Conservation (phyloP, 176 grass and related monocot genomes). For the Aegilops umbellulata region DNA sequence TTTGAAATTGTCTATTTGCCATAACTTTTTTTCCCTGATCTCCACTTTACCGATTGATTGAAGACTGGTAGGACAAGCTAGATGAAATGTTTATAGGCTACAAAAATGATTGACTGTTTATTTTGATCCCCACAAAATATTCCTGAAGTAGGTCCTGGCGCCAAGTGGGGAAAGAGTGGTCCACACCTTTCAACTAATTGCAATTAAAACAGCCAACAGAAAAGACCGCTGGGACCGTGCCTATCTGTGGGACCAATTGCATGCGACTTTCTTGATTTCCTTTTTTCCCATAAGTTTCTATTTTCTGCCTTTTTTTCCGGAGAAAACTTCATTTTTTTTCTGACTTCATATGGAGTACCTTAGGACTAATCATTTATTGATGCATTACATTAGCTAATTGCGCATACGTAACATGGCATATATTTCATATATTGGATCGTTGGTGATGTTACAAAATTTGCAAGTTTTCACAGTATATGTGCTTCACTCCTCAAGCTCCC, state of each 20-base stretch:
- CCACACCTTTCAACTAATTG: constrained; percentile 80
- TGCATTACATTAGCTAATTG: too few relatives aligned
- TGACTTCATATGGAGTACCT: neutral
- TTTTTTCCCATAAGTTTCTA: neutral
- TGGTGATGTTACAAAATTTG: too few relatives aligned
- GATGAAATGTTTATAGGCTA: neutral
- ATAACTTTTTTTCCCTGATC: too few relatives aligned
- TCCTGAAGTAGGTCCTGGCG: constrained; percentile 68
- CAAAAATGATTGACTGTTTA: neutral
- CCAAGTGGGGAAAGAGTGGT: constrained; percentile 63
- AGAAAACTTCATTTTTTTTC: too few relatives aligned
- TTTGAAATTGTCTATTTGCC: neutral
- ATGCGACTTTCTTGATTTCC: constrained; percentile 5
- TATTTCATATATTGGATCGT: too few relatives aligned
- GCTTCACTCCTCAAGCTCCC: too few relatives aligned
- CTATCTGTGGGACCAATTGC: constrained; percentile 49
- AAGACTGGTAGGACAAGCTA: neutral
- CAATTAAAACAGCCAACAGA: constrained; percentile 75
- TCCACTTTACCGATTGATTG: too few relatives aligned
- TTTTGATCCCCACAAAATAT: constrained; percentile 49
- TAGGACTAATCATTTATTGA: too few relatives aligned
- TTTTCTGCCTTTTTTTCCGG: neutral
- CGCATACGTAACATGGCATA: too few relatives aligned
- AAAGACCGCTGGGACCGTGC: constrained; percentile 51
- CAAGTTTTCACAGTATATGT: too few relatives aligned